These are phyloP conservation scores for Globomyces sp. DNA, from an alignment of 371 early-diverging fungal species.

Conservation along the genomic window DNA sequence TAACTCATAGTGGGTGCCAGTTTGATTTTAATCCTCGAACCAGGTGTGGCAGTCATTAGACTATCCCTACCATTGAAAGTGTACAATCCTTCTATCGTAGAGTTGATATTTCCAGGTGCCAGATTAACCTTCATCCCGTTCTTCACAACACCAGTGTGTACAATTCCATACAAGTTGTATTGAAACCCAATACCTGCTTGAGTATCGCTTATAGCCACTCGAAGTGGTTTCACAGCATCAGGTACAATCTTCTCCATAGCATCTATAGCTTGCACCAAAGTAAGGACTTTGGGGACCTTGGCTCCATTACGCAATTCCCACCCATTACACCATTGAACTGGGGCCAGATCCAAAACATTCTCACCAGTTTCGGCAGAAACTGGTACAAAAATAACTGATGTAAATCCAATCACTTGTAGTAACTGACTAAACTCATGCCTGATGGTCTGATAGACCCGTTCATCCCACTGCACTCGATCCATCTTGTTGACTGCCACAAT, in stretches of 20 bases:
- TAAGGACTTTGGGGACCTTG: not conserved
- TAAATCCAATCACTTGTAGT: constrained; percentile 72
- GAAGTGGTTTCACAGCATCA: not conserved
- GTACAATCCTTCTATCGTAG: too few species aligned
- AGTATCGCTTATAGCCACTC: not conserved
- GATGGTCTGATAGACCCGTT: constrained; percentile 74
- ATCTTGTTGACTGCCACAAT: constrained; percentile 93
- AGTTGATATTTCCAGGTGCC: too few species aligned
- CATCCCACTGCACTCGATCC: constrained; percentile 78
- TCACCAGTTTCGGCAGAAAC: constrained; percentile 86
- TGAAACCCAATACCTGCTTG: not conserved
- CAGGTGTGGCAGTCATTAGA: not conserved
- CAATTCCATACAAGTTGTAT: not conserved
- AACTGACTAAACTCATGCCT: constrained; percentile 61
- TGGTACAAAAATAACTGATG: constrained; percentile 74
- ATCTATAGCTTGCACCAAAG: not conserved
- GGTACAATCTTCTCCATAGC: constrained; percentile 1
- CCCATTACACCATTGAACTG: constrained; percentile 1
- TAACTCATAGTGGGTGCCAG: not conserved
- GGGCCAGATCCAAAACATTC: constrained; percentile 59
- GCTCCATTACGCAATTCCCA: not conserved
- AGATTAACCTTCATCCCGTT: too few species aligned
- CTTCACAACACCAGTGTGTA: too few species aligned
- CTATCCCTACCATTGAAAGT: constrained; percentile 4
- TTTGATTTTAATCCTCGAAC: constrained; percentile 4